Base-by-base conservation (phyloP, 148 eudicot genomes). In the Fagopyrum esculentum region DNA sequence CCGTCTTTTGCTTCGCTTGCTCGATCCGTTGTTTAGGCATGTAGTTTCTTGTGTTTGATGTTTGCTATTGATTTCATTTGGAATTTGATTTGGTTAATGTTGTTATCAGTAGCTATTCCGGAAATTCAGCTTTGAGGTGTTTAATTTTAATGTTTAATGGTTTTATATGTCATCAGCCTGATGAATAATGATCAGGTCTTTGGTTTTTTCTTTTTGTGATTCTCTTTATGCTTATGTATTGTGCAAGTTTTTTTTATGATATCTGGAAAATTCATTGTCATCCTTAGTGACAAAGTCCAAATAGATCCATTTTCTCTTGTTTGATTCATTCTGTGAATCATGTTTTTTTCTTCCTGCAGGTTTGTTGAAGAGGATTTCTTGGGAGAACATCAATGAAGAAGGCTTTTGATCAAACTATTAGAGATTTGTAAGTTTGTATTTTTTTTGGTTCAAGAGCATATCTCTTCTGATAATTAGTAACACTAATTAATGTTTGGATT, bases 341-440 rank as follows among this genome's bases (percentile, higher is more conserved):
- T 10, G 45, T 30, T 7, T 64, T 8, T 22, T 22, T 22, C 26
- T 22, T 22, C 26, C 43, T 73, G 57, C 76, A 73, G 79, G 77
- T 75, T 55, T 69, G 72, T 57, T 77, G 81, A 73, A 77, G 73
- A 74, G 77, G 63, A 72, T 68, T 55, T 57, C 17, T 79, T 79
- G 63, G 76, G 77, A 76, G 30, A 56, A 74, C 78, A 85, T 80
- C 86, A 74, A 90, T 91, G 97, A 96, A 92, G 90, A 96, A 96
- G 90, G 98, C 94, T 5, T 84, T 95, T 76, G 98, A 84, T 84
- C 98, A 92, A 87, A 96, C 98, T 72, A 88, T 96, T 56, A 85
- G 99, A 73, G 99, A 95, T 79, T 76, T 95, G 99, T 95, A 83
- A 85, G 99, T 90, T 76, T 74, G 11, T 57, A 64, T 73, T 35